Evolutionary conservation across 768 basidiomycete species (phyloP), one percentile per base, ranked within the genome.

Genomic region (Boletus vinaceobasis): DNA sequence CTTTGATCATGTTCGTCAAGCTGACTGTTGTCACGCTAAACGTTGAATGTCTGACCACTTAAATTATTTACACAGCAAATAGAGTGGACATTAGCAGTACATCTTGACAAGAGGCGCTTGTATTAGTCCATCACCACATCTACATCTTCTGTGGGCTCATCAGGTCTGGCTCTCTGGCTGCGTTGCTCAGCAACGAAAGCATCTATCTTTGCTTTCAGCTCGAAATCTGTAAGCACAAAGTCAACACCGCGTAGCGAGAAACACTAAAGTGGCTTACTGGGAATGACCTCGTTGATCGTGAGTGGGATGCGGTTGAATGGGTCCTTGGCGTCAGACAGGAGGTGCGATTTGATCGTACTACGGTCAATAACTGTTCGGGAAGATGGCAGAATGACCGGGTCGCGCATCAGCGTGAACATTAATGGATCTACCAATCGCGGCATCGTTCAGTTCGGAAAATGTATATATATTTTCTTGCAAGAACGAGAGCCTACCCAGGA

Each of bases 301-400:
- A 97, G 75, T 2, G 96, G 92, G 33, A 79, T 75, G 29, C 97
- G 87, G 71, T 98, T 99, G 81, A 98, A 99, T 1, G 97, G 97
- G 71, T 99, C 97, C 50, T 85, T 90, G 17, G 86, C 73, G 63
- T 97, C 95, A 0, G 93, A 96, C 19, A 99, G 75, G 35, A 98
- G 74, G 69, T 97, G 94, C 1, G 93, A 89, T 64, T 96, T 96
- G 76, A 99, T 98, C 2, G 95, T 98, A 2, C 88, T 78, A 23
- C 90, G 84, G 70, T 99, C 97, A 40, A 99, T 69, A 33, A 90
- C 79, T 0, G 82, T 75, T 50, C 76, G 79, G 2, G 95, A 98
- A 0, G 88, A 85, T 0, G 97, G 97, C 32, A 99, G 71, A 31
- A 84, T 81, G 53, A 98, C 95, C 4, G 97, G 97, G 69, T 99